Evolutionary conservation across 768 basidiomycete genomes (phyloP), one percentile per base, ranked within the genome.

Genomic region (Piloderma croceum): DNA sequence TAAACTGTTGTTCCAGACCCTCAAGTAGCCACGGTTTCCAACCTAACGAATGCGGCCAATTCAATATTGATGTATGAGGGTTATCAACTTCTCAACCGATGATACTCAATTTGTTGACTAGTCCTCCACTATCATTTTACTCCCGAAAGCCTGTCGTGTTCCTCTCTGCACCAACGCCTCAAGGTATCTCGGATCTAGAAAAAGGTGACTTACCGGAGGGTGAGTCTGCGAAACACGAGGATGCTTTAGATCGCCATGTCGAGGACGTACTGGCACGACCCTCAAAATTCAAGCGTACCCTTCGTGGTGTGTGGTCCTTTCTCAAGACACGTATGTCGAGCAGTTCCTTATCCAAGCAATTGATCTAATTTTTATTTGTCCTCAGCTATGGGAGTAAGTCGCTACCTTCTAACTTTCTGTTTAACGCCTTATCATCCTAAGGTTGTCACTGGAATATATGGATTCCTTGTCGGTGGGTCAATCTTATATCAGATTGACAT

Each of bases 241-340:
- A 76, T 40, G 58, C 63, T 17, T 64, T 90, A 6, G 88, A 90
- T 60, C 69, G 71, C 21, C 88, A 90, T 65, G 84, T 92, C 23
- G 77, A 85, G 39, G 81, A 88, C 48, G 75, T 88, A 2, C 68
- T 92, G 5, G 68, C 67, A 13, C 74, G 77, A 42, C 74, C 76
- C 12, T 76, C 79, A 12, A 77, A 73, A 42, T 29, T 55, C 3
- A 69, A 73, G 41, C 71, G 81, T 13, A 79, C 74, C 0, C 56
- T 83, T 50, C 68, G 69, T 49, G 89, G 89, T 3, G 64, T 90
- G 3, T 87, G 88, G 84, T 73, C 81, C 2, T 92, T 89, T 54
- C 59, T 90, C 43, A 88, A 85, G 63, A 92, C 89, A 39, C 89
- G 82, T 83, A 62, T 46, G 77, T 68, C 10, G 7, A 13, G 38